phyloP scores from a whole-genome alignment of 2,329 filamentous ascomycete species.

The Diaporthe nobilis region DNA sequence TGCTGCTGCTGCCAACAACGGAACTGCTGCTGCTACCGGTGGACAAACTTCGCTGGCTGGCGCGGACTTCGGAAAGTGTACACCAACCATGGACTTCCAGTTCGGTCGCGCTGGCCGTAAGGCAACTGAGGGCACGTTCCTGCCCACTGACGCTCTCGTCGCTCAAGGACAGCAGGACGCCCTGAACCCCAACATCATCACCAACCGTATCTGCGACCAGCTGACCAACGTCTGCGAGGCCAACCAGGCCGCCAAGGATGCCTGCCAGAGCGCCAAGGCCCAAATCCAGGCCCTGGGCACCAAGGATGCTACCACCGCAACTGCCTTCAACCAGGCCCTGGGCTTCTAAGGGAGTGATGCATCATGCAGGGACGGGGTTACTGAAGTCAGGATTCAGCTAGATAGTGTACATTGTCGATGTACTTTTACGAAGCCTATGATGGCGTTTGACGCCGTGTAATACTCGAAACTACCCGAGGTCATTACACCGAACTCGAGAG shows the following conservation, averaged over 20 bases:
- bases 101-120: conserved; percentile 65
- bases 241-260: conserved; percentile 69
- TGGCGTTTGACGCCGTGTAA: background rate
- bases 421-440: background rate
- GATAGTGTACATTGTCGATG: background rate
- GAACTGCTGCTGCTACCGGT: conserved; percentile 44
- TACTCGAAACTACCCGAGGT: background rate
- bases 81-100: conserved; percentile 69
- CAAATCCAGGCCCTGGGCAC: conserved; percentile 50
- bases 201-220: conserved; percentile 79
- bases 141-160: conserved; percentile 68
- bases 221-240: conserved; percentile 76
- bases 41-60: conserved; percentile 45
- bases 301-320: conserved; percentile 54
- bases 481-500: background rate
- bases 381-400: background rate
- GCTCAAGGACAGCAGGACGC: conserved; percentile 59
- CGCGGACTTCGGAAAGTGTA: conserved; percentile 64
- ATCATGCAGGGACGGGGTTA: background rate
- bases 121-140: conserved; percentile 69
- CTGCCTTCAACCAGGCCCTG: conserved; percentile 58
- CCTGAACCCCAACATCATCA: conserved; percentile 55
- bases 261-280: conserved; percentile 67
- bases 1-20: conserved; percentile 34
- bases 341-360: conserved; percentile 56